phyloP scores from a whole-genome alignment of 2,329 filamentous ascomycete genomes.

The Diaporthe aspalathi region DNA sequence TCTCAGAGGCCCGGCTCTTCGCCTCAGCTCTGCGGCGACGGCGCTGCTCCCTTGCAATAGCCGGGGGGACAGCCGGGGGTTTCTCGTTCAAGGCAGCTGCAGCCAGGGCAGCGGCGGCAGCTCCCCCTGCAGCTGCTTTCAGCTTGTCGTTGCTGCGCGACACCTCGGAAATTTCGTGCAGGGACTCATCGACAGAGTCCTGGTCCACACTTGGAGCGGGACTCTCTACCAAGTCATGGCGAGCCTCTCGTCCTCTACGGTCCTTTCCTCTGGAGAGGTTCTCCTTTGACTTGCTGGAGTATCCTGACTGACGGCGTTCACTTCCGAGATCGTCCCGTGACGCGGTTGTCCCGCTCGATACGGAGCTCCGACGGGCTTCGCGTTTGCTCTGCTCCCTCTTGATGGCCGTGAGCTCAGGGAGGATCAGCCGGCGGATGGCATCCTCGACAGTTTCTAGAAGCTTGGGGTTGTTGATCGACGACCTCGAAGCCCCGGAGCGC shows the following conservation, averaged over 20 bases:
- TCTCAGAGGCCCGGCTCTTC: slow-evolving; percentile 59
- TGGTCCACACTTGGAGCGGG: slow-evolving; percentile 61
- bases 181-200: slow-evolving; percentile 56
- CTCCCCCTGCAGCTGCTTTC: slow-evolving; percentile 59
- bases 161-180: slow-evolving; percentile 56
- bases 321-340: slow-evolving; percentile 68
- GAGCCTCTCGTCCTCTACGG: slow-evolving; percentile 64
- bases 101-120: slow-evolving; percentile 52
- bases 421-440: slow-evolving; percentile 86
- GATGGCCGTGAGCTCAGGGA: slow-evolving; percentile 90
- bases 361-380: slow-evolving; percentile 75
- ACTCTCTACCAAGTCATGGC: slow-evolving; percentile 64
- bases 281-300: slow-evolving; percentile 65
- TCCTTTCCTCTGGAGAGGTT: slow-evolving; percentile 56
- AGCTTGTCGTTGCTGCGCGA: slow-evolving; percentile 59
- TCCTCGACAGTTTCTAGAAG: slow-evolving; percentile 92
- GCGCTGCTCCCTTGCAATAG: slow-evolving; percentile 63
- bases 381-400: slow-evolving; percentile 90
- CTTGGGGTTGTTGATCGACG: slow-evolving; percentile 92
- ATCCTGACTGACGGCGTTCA: slow-evolving; percentile 66
- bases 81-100: slow-evolving; percentile 52
- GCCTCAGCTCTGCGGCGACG: slow-evolving; percentile 65
- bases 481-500: slow-evolving; percentile 64
- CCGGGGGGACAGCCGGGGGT: slow-evolving; percentile 59
- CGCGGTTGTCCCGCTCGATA: slow-evolving; percentile 65